Evolutionary conservation across 371 early-diverging fungal genomes (phyloP).

Genomic region (Gilbertella persicaria): DNA sequence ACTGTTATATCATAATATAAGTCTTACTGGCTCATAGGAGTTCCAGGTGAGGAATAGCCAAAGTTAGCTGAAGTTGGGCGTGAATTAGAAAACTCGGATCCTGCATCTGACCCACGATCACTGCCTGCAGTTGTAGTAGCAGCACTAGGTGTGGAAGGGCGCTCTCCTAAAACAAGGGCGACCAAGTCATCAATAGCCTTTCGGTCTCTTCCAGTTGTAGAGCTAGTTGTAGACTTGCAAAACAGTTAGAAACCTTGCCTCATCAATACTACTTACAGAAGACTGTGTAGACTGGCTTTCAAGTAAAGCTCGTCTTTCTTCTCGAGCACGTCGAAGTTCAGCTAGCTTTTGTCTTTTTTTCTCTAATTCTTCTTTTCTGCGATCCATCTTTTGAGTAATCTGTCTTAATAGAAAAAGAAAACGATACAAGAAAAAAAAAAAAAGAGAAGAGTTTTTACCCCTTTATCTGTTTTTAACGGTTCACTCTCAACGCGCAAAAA

Average conservation of each 20-base stretch:
- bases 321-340: constrained; percentile 82
- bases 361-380: constrained; percentile 84
- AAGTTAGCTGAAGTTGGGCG: constrained; percentile 44
- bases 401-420: no score
- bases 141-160: constrained; percentile 57
- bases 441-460: no score
- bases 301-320: constrained; percentile 74
- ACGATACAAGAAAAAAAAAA: no score
- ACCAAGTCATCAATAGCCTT: constrained; percentile 84
- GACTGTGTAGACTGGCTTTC: constrained; percentile 51
- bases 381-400: constrained; percentile 67
- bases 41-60: constrained; percentile 47
- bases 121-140: constrained; percentile 42
- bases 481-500: no score
- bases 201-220: constrained; percentile 36
- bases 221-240: constrained; percentile 10
- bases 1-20: no score
- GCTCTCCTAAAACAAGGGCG: constrained; percentile 78
- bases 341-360: constrained; percentile 89
- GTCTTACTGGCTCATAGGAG: constrained; percentile 47
- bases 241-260: background rate
- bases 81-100: constrained; percentile 51
- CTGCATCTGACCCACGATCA: constrained; percentile 55
- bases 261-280: constrained; percentile 31
- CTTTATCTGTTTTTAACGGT: no score